Conservation (phyloP, 2,329 filamentous ascomycete species). For the Chaetomiaceae sp. region DNA sequence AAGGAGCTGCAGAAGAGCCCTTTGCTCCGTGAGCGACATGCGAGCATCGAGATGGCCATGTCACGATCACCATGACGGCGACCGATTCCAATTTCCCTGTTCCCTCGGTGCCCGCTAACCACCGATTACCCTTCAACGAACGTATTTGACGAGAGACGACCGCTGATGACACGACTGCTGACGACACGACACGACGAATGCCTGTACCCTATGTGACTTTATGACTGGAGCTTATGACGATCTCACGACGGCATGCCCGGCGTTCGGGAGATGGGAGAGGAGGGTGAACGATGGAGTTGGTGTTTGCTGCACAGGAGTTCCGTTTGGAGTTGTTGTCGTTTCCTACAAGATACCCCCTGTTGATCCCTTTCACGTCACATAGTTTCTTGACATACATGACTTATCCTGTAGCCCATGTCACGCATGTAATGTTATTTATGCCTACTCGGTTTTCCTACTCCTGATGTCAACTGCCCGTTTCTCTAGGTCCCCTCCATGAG, state of each 20-base stretch:
- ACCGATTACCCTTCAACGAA: not conserved
- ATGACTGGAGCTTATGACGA: not conserved
- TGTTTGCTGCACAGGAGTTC: constrained; percentile 1
- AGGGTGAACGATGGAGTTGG: not conserved
- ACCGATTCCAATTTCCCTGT: not conserved
- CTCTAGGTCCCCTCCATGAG: too few species aligned
- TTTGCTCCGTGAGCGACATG: constrained; percentile 56
- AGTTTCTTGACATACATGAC: not conserved
- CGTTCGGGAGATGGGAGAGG: not conserved
- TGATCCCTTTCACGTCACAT: constrained; percentile 6
- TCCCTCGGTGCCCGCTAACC: not conserved
- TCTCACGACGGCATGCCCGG: not conserved
- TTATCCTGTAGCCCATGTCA: not conserved
- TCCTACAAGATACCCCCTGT: constrained; percentile 40
- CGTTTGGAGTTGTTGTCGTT: constrained; percentile 14
- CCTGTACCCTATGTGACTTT: not conserved
- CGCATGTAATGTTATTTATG: not conserved
- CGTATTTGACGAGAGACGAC: constrained; percentile 9
- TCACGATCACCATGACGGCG: constrained; percentile 33
- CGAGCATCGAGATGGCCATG: constrained; percentile 59
- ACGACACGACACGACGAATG: constrained; percentile 10
- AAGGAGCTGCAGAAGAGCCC: constrained; percentile 59
- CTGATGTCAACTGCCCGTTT: not conserved
- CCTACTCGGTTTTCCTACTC: not conserved
- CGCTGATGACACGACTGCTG: constrained; percentile 6